phyloP scores from a whole-genome alignment of 129 eudicot genomes.

The Dittrichia graveolens region DNA sequence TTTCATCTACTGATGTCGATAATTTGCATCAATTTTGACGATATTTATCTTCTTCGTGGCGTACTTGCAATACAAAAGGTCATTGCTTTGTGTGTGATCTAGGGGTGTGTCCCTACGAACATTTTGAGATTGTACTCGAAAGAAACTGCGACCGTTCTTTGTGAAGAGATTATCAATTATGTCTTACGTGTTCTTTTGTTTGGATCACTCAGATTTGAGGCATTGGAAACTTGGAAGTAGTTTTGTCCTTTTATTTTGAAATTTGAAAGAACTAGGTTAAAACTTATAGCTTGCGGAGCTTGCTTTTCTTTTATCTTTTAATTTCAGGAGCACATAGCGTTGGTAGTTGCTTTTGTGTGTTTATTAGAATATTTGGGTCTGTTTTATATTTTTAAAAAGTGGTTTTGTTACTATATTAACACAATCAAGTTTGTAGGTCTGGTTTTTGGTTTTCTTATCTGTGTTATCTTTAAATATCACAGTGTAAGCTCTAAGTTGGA shows the following conservation, averaged over 20 bases:
- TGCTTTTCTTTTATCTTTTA: neutral
- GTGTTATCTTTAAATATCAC: constrained; percentile 10
- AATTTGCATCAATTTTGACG: neutral
- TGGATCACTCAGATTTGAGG: constrained; percentile 20
- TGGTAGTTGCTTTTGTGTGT: neutral
- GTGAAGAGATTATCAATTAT: neutral
- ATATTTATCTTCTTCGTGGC: constrained; percentile 1
- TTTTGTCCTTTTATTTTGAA: constrained; percentile 6
- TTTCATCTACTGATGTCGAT: neutral
- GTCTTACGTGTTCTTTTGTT: neutral
- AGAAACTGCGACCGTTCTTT: neutral
- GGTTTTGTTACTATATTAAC: neutral
- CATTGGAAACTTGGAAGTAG: constrained; percentile 5
- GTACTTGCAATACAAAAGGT: neutral
- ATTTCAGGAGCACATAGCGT: neutral
- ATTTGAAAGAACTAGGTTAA: constrained; percentile 13
- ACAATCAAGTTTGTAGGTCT: neutral
- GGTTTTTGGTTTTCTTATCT: constrained; percentile 2
- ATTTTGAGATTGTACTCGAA: neutral
- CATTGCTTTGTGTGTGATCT: constrained; percentile 23
- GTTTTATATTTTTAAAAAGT: neutral
- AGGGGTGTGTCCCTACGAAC: neutral
- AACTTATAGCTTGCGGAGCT: neutral
- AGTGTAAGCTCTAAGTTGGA: neutral
- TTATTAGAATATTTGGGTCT: neutral